Evolutionary conservation across 1,284 basidiomycete species (phyloP).

Genomic region (Cutaneotrichosporon cyanovorans): DNA sequence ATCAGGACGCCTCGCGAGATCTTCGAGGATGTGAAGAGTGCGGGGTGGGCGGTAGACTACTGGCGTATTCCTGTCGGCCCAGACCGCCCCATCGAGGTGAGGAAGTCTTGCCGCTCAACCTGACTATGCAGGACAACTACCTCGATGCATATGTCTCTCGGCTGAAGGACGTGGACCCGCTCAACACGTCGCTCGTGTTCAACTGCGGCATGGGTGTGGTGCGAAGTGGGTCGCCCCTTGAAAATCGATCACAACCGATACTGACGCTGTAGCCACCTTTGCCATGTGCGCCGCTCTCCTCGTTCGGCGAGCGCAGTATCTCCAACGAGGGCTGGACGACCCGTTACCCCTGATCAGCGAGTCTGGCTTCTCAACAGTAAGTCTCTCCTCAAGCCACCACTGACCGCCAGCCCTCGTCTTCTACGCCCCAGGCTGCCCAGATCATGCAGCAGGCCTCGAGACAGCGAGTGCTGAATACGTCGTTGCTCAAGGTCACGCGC

Average conservation of each 20-base stretch:
- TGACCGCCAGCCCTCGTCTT: slow-evolving; percentile 7
- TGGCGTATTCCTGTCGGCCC: slow-evolving; percentile 85
- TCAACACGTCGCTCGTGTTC: slow-evolving; percentile 78
- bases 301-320: slow-evolving; percentile 75
- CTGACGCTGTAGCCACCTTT: slow-evolving; percentile 59
- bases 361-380: slow-evolving; percentile 39
- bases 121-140: slow-evolving; percentile 65
- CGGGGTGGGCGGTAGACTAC: slow-evolving; percentile 88
- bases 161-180: slow-evolving; percentile 72
- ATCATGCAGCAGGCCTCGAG: slow-evolving; percentile 59
- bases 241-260: not conserved
- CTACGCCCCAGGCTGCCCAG: slow-evolving; percentile 35
- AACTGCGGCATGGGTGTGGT: slow-evolving; percentile 97
- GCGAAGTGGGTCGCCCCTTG: slow-evolving; percentile 58
- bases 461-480: slow-evolving; percentile 75
- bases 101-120: slow-evolving; percentile 5
- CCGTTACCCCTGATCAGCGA: slow-evolving; percentile 52
- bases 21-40: slow-evolving; percentile 66
- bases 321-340: slow-evolving; percentile 67
- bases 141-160: slow-evolving; percentile 85
- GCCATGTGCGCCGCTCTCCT: slow-evolving; percentile 93
- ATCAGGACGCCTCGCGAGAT: slow-evolving; percentile 85
- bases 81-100: slow-evolving; percentile 72
- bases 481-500: slow-evolving; percentile 73
- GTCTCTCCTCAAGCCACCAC: slow-evolving; percentile 2